These are phyloP conservation scores for Cinnamomum chago DNA, from an alignment of 164 flowering plant genomes.

Conservation along the genomic window DNA sequence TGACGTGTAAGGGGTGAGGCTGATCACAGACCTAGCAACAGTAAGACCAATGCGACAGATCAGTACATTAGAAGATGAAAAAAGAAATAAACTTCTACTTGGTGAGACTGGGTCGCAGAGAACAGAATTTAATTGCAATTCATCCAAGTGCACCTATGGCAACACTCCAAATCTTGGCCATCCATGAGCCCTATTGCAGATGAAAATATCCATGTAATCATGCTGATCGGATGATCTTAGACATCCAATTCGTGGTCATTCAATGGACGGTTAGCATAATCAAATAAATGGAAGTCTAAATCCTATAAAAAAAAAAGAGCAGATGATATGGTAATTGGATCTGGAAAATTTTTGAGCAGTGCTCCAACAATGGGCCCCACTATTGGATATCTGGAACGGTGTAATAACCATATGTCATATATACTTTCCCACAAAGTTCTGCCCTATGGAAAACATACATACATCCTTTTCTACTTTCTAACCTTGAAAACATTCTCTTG, in stretches of 20 bases:
- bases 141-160: neutral
- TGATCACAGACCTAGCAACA: conserved; percentile 89
- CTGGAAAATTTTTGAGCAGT: neutral
- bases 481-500: conserved; percentile 99
- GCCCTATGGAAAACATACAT: neutral
- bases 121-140: neutral
- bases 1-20: conserved; percentile 97
- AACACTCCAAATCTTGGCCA: neutral
- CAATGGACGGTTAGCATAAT: neutral
- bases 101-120: neutral
- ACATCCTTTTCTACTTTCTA: neutral
- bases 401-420: too few species aligned
- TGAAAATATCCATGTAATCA: neutral
- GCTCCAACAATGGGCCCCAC: neutral
- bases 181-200: neutral
- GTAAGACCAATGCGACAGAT: neutral
- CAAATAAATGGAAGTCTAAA: too few species aligned
- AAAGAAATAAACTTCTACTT: neutral
- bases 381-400: neutral
- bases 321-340: neutral
- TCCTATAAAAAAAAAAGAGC: neutral
- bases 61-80: neutral
- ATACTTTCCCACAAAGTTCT: neutral
- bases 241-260: neutral
- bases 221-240: neutral